Percentiles rank a stretch among this genome's conserved stretches.
These are phyloP conservation scores for Lentithecium fluviatile DNA, from an alignment of 495 filamentous ascomycete species.

Conservation along the genomic window DNA sequence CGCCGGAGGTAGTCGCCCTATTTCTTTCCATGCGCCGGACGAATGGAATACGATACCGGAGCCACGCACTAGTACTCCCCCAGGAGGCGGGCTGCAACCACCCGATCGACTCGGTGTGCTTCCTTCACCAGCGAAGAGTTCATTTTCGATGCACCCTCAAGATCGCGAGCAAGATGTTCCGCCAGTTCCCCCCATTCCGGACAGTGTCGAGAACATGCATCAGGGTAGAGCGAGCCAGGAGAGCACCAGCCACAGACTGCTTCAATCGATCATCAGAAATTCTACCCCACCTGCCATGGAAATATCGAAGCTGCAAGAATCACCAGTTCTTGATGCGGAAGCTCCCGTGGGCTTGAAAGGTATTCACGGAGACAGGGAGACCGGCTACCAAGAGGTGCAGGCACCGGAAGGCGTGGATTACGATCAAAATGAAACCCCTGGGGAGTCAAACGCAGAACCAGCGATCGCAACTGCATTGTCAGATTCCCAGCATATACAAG, in stretches of 20 bases:
- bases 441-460: neutral
- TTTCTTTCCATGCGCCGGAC: slow-evolving; percentile 33
- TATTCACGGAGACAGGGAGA: neutral
- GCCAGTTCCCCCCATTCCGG: slow-evolving; percentile 29
- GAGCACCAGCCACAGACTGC: slow-evolving; percentile 13
- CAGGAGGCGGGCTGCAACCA: slow-evolving; percentile 27
- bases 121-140: slow-evolving; percentile 33
- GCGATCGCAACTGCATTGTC: neutral
- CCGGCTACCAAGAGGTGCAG: neutral
- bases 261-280: slow-evolving; percentile 31
- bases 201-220: slow-evolving; percentile 11
- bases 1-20: slow-evolving; percentile 21
- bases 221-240: slow-evolving; percentile 6
- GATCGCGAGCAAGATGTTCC: slow-evolving; percentile 29
- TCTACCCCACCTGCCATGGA: slow-evolving; percentile 18
- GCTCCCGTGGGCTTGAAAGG: neutral
- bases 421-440: neutral
- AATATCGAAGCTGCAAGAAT: neutral
- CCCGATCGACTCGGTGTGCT: slow-evolving; percentile 34
- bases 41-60: slow-evolving; percentile 24
- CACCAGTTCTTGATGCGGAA: neutral
- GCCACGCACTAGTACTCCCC: slow-evolving; percentile 16
- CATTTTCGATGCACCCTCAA: slow-evolving; percentile 22
- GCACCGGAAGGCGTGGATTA: neutral
- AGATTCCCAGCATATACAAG: neutral